phyloP scores from a whole-genome alignment of 23 red algal species.

The Gracilaria gracilis region DNA sequence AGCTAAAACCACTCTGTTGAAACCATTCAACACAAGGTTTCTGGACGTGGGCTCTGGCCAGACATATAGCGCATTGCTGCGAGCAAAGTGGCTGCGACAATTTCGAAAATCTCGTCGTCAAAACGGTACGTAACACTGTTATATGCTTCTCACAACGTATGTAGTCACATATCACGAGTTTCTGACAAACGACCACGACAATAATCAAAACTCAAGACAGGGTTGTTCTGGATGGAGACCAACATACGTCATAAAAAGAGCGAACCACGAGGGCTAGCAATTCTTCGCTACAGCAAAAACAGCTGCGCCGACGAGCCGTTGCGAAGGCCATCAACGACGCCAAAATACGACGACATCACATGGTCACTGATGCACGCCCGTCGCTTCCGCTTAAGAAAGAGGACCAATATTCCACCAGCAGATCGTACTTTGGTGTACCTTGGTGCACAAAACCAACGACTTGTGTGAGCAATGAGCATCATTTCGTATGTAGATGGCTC shows the following conservation, averaged over 20 bases:
- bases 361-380: slow-evolving; percentile 52
- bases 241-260: slow-evolving; percentile 44
- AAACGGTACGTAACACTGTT: slow-evolving; percentile 7
- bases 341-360: slow-evolving; percentile 14
- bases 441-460: slow-evolving; percentile 49
- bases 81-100: slow-evolving; percentile 35
- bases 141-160: no score
- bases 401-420: slow-evolving; percentile 8
- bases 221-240: slow-evolving; percentile 58
- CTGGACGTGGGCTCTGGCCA: slow-evolving; percentile 51
- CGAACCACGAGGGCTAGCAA: slow-evolving; percentile 18
- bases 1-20: slow-evolving; percentile 28
- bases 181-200: neutral
- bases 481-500: slow-evolving; percentile 27
- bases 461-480: slow-evolving; percentile 47
- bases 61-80: slow-evolving; percentile 39
- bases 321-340: neutral
- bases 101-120: neutral
- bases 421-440: slow-evolving; percentile 22
- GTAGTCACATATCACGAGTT: no score
- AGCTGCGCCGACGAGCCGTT: slow-evolving; percentile 10
- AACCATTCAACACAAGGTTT: slow-evolving; percentile 27
- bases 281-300: slow-evolving; percentile 44
- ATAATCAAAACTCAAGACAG: neutral
- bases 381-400: slow-evolving; percentile 2